Evolutionary conservation across 306 rosid genomes (phyloP), one percentile per base, ranked within the genome.

Genomic region (Vachellia collinsii): DNA sequence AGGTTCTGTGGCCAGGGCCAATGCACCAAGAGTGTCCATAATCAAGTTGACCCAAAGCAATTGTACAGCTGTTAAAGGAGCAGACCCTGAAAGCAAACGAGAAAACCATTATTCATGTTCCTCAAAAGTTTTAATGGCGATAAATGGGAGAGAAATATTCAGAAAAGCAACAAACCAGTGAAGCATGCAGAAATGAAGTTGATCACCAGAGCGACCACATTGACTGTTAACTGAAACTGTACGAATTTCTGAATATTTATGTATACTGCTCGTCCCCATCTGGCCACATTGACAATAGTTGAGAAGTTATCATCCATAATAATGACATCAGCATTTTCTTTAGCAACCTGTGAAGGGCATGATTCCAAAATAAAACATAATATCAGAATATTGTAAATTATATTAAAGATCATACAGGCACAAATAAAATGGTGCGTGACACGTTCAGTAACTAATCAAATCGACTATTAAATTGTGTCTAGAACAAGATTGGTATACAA

Each of bases 21-120:
- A 80, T 39, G 99, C 99, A 58, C 99, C 99, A 58, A 95, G 92
- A 56, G 99, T 93, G 90, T 95, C 99, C 99, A 95, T 95, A 72
- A 95, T 95, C 94, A 95, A 88, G 90, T 95, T 95, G 37, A 93
- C 99, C 99, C 99, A 95, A 58, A 95, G 97, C 87, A 95, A 70
- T 79, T 95, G 99, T 65, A 95, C 99, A 44, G 96, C 98, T 19
- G 99, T 95, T 77, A 95, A 92, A 47, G 99, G 99, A 79, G 98
- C 94, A 83, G 97, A 91, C 70, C 99, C 99, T 95, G 89, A 85
- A 86, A 83, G 78, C 42, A 25, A 78, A 5, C 58, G 17, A 61
- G 61, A 36, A 62, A 69, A 80, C 53, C 5, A 19, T 79, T 48
- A 76, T 59, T 3, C 4, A 25, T 50, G 70, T 77, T 77, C 37